These are phyloP conservation scores for Podospora comata DNA, from an alignment of 495 filamentous ascomycete genomes.

Conservation along the genomic window DNA sequence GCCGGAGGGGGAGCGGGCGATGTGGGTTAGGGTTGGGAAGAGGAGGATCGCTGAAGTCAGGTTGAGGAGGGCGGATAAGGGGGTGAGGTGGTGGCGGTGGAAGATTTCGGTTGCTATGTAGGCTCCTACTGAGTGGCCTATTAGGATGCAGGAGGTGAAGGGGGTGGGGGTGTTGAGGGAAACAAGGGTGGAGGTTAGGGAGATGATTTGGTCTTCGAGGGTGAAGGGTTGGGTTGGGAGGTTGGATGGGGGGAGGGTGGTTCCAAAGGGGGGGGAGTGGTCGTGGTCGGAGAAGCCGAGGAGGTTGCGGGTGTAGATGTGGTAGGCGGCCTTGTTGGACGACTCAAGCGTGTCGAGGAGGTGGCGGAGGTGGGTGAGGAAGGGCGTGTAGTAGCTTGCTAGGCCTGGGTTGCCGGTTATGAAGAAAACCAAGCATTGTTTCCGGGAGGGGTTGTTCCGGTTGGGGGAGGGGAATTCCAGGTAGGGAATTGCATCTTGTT, in stretches of 20 bases:
- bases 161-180: slow-evolving; percentile 14
- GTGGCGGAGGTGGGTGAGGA: slow-evolving; percentile 49
- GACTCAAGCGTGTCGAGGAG: slow-evolving; percentile 33
- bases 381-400: slow-evolving; percentile 74
- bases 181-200: slow-evolving; percentile 40
- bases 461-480: slow-evolving; percentile 19
- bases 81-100: slow-evolving; percentile 36
- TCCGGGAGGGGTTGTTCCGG: slow-evolving; percentile 7
- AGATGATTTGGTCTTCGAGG: slow-evolving; percentile 63
- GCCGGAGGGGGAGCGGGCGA: slow-evolving; percentile 64
- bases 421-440: slow-evolving; percentile 53
- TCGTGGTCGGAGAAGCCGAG: slow-evolving; percentile 64
- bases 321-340: slow-evolving; percentile 30
- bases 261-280: slow-evolving; percentile 40
- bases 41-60: slow-evolving; percentile 60
- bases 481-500: slow-evolving; percentile 11
- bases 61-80: slow-evolving; percentile 7
- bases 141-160: slow-evolving; percentile 62
- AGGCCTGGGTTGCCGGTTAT: slow-evolving; percentile 87
- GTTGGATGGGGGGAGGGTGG: background rate
- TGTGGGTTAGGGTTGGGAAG: slow-evolving; percentile 75
- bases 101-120: slow-evolving; percentile 76
- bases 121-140: slow-evolving; percentile 79
- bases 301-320: slow-evolving; percentile 69
- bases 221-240: slow-evolving; percentile 37